Conservation (phyloP, 2,329 filamentous ascomycete species). For the Rasamsonia emersonii region DNA sequence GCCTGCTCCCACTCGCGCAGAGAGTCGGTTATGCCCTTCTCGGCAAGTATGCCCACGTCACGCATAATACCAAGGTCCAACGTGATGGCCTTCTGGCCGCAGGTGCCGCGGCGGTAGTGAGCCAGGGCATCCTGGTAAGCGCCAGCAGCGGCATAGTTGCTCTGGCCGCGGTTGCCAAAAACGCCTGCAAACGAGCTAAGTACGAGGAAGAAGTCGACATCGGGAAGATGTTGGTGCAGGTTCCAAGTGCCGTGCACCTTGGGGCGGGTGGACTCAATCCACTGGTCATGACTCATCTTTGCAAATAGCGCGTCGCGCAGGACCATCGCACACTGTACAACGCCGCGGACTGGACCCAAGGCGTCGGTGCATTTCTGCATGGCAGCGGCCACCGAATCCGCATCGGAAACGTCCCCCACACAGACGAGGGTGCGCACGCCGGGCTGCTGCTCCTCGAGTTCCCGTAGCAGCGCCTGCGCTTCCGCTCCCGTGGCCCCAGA, state of each 20-base stretch:
- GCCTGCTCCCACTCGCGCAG: slow-evolving; percentile 3
- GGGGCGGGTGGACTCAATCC: slow-evolving; percentile 1
- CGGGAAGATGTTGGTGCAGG: background rate
- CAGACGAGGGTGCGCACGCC: no score
- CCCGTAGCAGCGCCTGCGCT: background rate
- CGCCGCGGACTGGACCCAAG: background rate
- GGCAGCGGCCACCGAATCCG: no score
- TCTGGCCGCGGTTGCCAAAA: slow-evolving; percentile 20
- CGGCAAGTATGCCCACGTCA: slow-evolving; percentile 11
- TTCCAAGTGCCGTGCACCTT: slow-evolving; percentile 7
- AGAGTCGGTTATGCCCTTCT: slow-evolving; percentile 3
- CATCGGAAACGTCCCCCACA: no score
- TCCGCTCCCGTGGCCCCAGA: background rate
- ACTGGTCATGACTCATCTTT: slow-evolving; percentile 3
- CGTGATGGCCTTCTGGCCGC: slow-evolving; percentile 18
- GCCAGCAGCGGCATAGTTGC: slow-evolving; percentile 19
- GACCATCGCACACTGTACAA: slow-evolving; percentile 1
- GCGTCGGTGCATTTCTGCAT: no score
- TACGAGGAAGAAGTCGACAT: slow-evolving; percentile 20
- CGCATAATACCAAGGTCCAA: slow-evolving; percentile 18
- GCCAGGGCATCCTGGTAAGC: slow-evolving; percentile 21
- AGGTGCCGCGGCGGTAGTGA: slow-evolving; percentile 14
- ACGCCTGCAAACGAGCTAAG: slow-evolving; percentile 21
- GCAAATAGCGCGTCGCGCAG: slow-evolving; percentile 2
- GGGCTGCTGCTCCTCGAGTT: no score